Base-by-base conservation (phyloP, 73 alveolate genomes). In the Uronychia binucleata region DNA sequence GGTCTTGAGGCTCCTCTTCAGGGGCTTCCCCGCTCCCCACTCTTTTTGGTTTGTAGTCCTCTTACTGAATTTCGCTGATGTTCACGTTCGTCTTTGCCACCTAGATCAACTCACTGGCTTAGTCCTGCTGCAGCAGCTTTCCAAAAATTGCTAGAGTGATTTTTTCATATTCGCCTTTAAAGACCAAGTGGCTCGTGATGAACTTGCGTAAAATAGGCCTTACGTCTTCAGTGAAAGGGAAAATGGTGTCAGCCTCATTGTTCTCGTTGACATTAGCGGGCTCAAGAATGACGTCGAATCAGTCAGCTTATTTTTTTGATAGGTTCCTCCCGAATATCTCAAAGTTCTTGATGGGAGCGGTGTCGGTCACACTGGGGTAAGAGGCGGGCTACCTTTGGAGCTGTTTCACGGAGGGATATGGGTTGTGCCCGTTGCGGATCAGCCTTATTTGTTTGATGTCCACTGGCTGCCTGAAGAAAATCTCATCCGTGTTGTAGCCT, bases 331-430 rank as follows among this genome's bases (percentile, higher is more conserved):
- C 91, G 31, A 76, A 85, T 34, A 85, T 85, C 30, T 85, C 91
- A 57, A 85, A 85, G 58, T 35, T 77, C 77, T 84, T 33, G 25
- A 85, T 85, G n/a, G 91, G 86, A 1, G 91, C 91, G 77, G 85
- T 74, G 29, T 85, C 91, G 35, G 91, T 85, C 27, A 85, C 86
- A 85, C 91, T 85, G 29, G 0, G 77, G 57, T 29, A 25, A 75
- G 26, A 30, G 27, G 32, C 30, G 0, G 58, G 11, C 77, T 85
- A 85, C 91, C 91, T 85, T 14, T 85, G 91, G 33, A 75, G 77
- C 30, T 85, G 35, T 57, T 85, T 85, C 8, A 85, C 30, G 57
- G 35, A 67, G 14, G 91, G 74, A 31, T 77, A 85, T 1, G 91
- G 91, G 81, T 85, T 85, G 76, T 85, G 85, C 5, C 81, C 35